Base-by-base conservation (phyloP, 2,329 filamentous ascomycete species). In the Ascochyta lentis region DNA sequence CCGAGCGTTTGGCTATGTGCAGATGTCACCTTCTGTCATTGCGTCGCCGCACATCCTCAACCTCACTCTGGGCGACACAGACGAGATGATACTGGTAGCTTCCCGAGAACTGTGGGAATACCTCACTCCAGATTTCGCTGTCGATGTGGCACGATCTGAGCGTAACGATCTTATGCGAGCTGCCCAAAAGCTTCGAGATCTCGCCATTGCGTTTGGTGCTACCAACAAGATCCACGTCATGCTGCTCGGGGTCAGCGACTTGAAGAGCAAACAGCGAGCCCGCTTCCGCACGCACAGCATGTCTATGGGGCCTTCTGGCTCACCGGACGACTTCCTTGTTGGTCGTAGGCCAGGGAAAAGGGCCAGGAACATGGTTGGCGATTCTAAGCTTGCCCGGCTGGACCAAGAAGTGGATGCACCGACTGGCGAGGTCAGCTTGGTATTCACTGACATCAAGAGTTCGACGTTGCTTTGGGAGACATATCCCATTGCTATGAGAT, bases 361-460 rank as follows among this genome's bases (percentile, higher is more conserved):
- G 62, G 70, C 73, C 33, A 78, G 81, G 56, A 85, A 87, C 64
- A 46, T 65, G 56, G 82, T 85, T n/a, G 86, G 90, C 51, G 92
- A 98, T 73, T 96, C 92, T 23, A 91, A 89, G 50, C 84, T 99
- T 50, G 90, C 91, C 55, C 86, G 94, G 43, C 86, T 98, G 27
- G 92, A 95, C 63, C 88, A 90, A 49, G 94, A 96, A 77, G 93
- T 98, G 45, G 90, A 94, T 58, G 91, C 95, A 12, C 95, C 95
- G 0, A 91, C 88, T 1, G 94, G 94, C 42, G 91, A 96, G 68
- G 87, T 98, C 44, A 90, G 92, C 38, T 92, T 99, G 70, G 92
- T 96, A 45, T 99, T 99, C 74, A 99, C 95, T 0, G 95, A 99
- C 79, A 99, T 99, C 83, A 98, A 98, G 81, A 96, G 94, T 78